phyloP scores from a whole-genome alignment of 176 grass and related monocot genomes.

The Pontederia paniculata region DNA sequence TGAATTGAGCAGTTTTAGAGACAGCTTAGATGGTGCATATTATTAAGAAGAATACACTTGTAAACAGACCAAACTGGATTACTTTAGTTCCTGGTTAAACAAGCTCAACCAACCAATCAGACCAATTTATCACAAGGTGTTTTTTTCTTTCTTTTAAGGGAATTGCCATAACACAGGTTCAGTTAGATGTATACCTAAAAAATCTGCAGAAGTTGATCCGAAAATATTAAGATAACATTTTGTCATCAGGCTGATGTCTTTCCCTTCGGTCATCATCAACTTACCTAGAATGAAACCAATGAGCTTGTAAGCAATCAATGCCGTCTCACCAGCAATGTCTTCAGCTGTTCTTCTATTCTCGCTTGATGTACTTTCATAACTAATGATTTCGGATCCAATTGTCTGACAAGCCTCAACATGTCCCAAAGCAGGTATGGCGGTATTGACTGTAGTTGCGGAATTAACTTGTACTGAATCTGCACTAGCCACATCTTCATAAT shows the following conservation, averaged over 20 bases:
- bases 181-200: slow-evolving; percentile 22
- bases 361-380: neutral
- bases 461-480: neutral
- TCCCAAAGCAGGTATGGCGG: neutral
- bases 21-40: too few relatives aligned
- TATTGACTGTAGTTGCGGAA: neutral
- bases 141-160: neutral
- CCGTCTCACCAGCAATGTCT: slow-evolving; percentile 42
- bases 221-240: slow-evolving; percentile 29
- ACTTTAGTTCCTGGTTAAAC: too few relatives aligned
- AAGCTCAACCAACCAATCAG: neutral
- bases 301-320: slow-evolving; percentile 32
- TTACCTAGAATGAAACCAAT: slow-evolving; percentile 45
- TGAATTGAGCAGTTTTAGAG: too few relatives aligned
- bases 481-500: slow-evolving; percentile 10
- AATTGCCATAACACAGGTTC: slow-evolving; percentile 10
- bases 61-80: too few relatives aligned
- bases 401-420: neutral
- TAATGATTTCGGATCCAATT: neutral
- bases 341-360: slow-evolving; percentile 5
- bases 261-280: slow-evolving; percentile 25
- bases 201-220: slow-evolving; percentile 13
- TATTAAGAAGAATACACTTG: too few relatives aligned
- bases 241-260: slow-evolving; percentile 18
- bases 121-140: neutral